Evolutionary conservation across 139 green algal genomes (phyloP).

Genomic region (Pleodorina starrii): DNA sequence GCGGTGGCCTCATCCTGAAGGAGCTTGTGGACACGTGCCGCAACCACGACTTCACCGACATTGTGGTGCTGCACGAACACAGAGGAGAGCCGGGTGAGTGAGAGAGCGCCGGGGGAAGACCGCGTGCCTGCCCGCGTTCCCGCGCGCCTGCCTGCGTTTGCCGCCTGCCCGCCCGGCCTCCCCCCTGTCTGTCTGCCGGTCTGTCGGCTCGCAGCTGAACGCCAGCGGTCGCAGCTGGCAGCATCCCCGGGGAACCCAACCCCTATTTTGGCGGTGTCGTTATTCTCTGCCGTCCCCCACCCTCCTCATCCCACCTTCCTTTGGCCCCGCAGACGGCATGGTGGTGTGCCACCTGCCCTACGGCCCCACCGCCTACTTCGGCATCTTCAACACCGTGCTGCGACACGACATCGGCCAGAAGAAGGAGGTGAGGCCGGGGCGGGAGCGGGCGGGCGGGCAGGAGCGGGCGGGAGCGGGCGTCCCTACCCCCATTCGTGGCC

Average conservation of each 20-base stretch:
- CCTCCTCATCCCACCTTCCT: too few relatives aligned
- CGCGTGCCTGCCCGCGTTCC: too few relatives aligned
- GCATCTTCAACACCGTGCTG: slow-evolving; percentile 94
- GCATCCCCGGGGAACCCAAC: too few relatives aligned
- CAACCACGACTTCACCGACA: slow-evolving; percentile 94
- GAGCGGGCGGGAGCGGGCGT: background rate
- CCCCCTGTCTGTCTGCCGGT: too few relatives aligned
- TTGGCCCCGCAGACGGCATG: slow-evolving; percentile 86
- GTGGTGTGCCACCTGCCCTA: slow-evolving; percentile 98
- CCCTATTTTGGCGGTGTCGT: background rate
- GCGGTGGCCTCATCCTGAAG: slow-evolving; percentile 76
- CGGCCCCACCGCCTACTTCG: slow-evolving; percentile 98
- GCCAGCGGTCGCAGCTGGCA: too few relatives aligned
- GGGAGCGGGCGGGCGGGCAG: background rate
- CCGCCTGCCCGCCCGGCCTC: too few relatives aligned
- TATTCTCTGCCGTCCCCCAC: too few relatives aligned
- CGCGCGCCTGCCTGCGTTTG: too few relatives aligned
- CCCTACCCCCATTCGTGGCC: background rate
- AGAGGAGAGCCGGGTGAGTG: slow-evolving; percentile 87
- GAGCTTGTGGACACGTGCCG: slow-evolving; percentile 58
- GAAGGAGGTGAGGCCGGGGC: slow-evolving; percentile 72
- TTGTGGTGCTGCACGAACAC: slow-evolving; percentile 98
- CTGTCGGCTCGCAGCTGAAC: too few relatives aligned
- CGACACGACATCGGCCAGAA: slow-evolving; percentile 97
- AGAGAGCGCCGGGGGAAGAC: background rate